A percentile compares a stretch with the other conserved stretches of the same genome.
phyloP scores from a whole-genome alignment of 352 stramenopile genomes.

The Plasmopara viticola region DNA sequence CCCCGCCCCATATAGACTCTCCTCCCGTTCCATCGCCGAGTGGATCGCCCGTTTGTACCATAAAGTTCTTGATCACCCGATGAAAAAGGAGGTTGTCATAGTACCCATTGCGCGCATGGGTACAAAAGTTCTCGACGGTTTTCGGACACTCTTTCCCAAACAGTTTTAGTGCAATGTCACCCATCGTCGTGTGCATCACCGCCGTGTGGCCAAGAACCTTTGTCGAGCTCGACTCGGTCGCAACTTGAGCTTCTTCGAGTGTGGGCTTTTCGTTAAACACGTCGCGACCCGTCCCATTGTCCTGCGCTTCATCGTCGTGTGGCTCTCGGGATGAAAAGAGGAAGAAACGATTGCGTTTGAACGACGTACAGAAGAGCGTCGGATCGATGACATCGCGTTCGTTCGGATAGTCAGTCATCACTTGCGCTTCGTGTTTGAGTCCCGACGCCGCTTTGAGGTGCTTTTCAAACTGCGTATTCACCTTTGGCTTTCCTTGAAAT shows the following conservation, averaged over 20 bases:
- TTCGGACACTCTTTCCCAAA: constrained; percentile 92
- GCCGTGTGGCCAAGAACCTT: constrained; percentile 70
- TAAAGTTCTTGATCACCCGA: constrained; percentile 99
- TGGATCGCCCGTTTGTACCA: constrained; percentile 95
- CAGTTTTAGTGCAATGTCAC: constrained; percentile 96
- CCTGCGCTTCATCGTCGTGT: constrained; percentile 63
- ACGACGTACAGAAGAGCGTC: constrained; percentile 85
- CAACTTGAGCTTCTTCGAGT: constrained; percentile 88
- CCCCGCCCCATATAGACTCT: constrained; percentile 97
- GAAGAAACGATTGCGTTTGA: constrained; percentile 94
- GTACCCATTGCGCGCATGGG: constrained; percentile 94
- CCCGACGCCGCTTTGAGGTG: constrained; percentile 50
- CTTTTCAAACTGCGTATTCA: constrained; percentile 94
- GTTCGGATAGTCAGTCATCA: constrained; percentile 53
- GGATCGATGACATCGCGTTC: constrained; percentile 57
- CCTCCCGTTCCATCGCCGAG: constrained; percentile 96
- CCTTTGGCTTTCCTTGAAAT: constrained; percentile 92
- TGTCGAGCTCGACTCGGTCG: constrained; percentile 57
- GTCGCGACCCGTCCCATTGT: constrained; percentile 72
- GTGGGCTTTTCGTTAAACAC: constrained; percentile 98
- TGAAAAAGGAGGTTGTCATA: constrained; percentile 99
- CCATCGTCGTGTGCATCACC: constrained; percentile 97
- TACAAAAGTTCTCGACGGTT: constrained; percentile 98
- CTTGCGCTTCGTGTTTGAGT: constrained; percentile 36
- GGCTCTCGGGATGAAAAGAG: constrained; percentile 95